Percentiles rank a stretch among this genome's conserved stretches.
phyloP scores from a whole-genome alignment of 202 grass and related monocot species.

The Miscanthus sacchariflorus region DNA sequence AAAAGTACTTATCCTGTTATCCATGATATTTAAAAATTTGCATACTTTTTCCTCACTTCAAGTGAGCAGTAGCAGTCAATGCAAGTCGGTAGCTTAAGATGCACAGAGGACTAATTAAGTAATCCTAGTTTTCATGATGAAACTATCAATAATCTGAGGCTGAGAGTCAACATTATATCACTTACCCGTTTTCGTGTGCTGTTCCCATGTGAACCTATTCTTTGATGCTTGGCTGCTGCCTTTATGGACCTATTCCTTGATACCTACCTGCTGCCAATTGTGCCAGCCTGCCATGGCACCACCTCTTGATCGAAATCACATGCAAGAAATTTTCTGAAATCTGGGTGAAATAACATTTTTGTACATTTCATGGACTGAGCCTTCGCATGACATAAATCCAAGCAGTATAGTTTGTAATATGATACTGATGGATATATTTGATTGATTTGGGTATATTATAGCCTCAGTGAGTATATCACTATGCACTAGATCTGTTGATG shows the following conservation, averaged over 20 bases:
- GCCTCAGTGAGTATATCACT: neutral
- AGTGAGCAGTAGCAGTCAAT: neutral
- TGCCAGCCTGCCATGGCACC: neutral
- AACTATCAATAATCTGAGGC: neutral
- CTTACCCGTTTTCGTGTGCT: neutral
- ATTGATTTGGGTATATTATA: neutral
- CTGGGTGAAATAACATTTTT: neutral
- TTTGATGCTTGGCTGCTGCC: neutral
- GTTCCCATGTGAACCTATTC: neutral
- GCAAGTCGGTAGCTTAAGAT: slow-evolving; percentile 12
- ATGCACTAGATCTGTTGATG: neutral
- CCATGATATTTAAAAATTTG: neutral
- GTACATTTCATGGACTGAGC: neutral
- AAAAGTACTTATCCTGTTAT: neutral
- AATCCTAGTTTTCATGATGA: neutral
- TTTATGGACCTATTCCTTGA: slow-evolving; percentile 1
- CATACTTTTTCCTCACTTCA: neutral
- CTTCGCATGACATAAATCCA: neutral
- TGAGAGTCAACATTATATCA: neutral
- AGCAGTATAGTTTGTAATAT: neutral
- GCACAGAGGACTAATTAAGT: neutral
- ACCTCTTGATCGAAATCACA: neutral
- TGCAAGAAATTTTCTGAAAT: neutral
- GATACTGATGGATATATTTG: neutral
- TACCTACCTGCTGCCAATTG: neutral